Percentiles rank a stretch among this genome's conserved stretches.
Evolutionary conservation across 257 asterid genomes (phyloP).

Genomic region (Solanum chilense): DNA sequence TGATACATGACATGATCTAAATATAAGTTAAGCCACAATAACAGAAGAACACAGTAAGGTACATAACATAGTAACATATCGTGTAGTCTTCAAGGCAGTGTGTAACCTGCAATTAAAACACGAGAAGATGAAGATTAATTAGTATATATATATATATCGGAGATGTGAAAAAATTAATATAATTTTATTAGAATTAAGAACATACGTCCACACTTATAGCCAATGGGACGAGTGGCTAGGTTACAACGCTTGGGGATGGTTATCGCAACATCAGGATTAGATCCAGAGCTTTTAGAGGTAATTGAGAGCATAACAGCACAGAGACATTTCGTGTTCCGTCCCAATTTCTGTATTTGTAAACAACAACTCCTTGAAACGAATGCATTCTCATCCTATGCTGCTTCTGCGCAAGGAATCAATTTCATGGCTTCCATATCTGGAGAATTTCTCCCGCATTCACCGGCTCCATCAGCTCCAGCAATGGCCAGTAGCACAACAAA

Average conservation of each 20-base stretch:
- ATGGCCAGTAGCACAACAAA: constrained; percentile 1
- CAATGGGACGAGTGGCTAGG: constrained; percentile 58
- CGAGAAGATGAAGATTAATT: no score
- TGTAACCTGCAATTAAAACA: constrained; percentile 32
- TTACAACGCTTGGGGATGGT: constrained; percentile 74
- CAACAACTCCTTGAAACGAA: constrained; percentile 26
- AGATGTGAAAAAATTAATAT: not conserved
- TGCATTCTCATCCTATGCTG: constrained; percentile 21
- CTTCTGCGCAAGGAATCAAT: constrained; percentile 38
- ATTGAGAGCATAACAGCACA: constrained; percentile 68
- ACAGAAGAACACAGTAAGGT: not conserved
- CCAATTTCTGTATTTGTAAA: constrained; percentile 22
- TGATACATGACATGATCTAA: not conserved
- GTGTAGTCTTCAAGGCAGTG: constrained; percentile 34
- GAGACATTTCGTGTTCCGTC: constrained; percentile 32
- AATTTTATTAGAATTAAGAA: not conserved
- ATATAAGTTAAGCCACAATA: not conserved
- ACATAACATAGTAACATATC: not conserved
- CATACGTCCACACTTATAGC: constrained; percentile 66
- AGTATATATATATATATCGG: not conserved
- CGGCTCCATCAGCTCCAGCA: constrained; percentile 9
- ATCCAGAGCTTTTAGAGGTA: constrained; percentile 43
- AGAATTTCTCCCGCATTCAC: constrained; percentile 37
- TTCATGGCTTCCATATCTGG: constrained; percentile 41
- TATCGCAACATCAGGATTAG: constrained; percentile 42